A percentile compares a stretch with the other conserved stretches of the same genome.
Conservation (phyloP, 768 basidiomycete genomes). For the Sutorius australiensis region DNA sequence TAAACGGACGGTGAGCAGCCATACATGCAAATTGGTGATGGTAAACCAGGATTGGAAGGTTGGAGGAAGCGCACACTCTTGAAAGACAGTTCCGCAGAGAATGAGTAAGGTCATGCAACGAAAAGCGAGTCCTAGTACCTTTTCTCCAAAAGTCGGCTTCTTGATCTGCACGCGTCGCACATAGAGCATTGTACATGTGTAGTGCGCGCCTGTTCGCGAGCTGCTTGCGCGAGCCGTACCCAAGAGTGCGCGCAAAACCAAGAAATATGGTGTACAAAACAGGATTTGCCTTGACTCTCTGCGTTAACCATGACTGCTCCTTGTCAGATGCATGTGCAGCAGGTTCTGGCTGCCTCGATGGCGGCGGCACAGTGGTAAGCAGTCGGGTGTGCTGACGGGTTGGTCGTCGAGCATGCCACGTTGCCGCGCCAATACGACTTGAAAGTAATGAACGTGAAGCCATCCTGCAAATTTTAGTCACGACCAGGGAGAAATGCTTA, state of each 20-base stretch:
- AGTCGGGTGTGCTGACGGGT: conserved; percentile 9
- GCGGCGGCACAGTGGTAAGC: conserved; percentile 6
- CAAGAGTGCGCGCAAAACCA: conserved; percentile 46
- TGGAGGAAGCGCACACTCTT: conserved; percentile 81
- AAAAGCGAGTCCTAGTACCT: conserved; percentile 38
- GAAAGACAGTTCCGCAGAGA: not conserved
- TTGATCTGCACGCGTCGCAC: conserved; percentile 54
- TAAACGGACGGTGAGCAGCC: conserved; percentile 84
- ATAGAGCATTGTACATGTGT: conserved; percentile 53
- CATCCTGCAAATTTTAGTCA: conserved; percentile 7
- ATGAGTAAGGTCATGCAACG: not conserved
- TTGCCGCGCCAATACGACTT: conserved; percentile 2
- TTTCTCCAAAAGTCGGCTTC: conserved; percentile 62
- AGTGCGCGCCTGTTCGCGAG: conserved; percentile 57
- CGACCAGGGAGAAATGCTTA: no score
- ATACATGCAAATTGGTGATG: conserved; percentile 86
- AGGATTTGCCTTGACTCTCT: conserved; percentile 48
- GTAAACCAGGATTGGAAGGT: conserved; percentile 99
- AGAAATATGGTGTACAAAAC: conserved; percentile 44
- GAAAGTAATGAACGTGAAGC: conserved; percentile 12
- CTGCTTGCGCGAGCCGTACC: conserved; percentile 61
- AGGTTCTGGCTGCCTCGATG: conserved; percentile 7
- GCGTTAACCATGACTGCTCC: conserved; percentile 53
- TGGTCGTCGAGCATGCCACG: conserved; percentile 8
- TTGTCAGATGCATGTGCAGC: conserved; percentile 3